Evolutionary conservation across 2,329 filamentous ascomycete species (phyloP).

Genomic region (Aspergillus amoenus): DNA sequence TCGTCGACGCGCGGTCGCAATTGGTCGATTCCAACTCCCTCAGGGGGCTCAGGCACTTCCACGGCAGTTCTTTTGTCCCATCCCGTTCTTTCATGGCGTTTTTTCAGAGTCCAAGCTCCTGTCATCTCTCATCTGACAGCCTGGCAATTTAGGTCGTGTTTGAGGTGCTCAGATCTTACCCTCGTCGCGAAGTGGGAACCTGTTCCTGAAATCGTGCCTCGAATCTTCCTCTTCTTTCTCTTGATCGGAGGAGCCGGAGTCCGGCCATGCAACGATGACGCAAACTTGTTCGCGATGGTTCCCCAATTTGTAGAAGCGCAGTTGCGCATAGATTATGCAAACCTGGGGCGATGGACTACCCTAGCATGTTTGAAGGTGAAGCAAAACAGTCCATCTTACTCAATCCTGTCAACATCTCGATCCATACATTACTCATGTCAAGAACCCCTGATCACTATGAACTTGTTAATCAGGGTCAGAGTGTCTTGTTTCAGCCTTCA

Average conservation of each 20-base stretch:
- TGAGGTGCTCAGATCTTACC: not conserved
- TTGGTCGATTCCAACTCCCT: not conserved
- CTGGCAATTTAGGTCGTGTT: not conserved
- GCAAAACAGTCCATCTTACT: not conserved
- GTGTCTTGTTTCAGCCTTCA: not conserved
- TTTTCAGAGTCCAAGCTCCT: conserved; percentile 3
- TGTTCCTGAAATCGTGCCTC: not conserved
- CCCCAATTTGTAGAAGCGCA: not conserved
- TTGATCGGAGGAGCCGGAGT: not conserved
- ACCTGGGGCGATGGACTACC: not conserved
- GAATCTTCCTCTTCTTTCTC: not conserved
- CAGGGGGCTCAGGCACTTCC: not conserved
- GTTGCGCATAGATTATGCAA: not conserved
- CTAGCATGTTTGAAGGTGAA: not conserved
- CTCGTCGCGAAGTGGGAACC: not conserved
- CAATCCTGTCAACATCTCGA: not conserved
- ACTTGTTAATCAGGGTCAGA: not conserved
- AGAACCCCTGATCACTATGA: not conserved
- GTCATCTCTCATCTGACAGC: not conserved
- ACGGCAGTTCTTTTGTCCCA: not conserved
- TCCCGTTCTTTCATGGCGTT: not conserved
- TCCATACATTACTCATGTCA: not conserved
- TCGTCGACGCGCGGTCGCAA: not conserved
- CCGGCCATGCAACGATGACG: not conserved
- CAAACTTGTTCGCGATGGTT: not conserved